Conservation (phyloP, 2,329 filamentous ascomycete genomes). For the Stachybotrys elegans region DNA sequence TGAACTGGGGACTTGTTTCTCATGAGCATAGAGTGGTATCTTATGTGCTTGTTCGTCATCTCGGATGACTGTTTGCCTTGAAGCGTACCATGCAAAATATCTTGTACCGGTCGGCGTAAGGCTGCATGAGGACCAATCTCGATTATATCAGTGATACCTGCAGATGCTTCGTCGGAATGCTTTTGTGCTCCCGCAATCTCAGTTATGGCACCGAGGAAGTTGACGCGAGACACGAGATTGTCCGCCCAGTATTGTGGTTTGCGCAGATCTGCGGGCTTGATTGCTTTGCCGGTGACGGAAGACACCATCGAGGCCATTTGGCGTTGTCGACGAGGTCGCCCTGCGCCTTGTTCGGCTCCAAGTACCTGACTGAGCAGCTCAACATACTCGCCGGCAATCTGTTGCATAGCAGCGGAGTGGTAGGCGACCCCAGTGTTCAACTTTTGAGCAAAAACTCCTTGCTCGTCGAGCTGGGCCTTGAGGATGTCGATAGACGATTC, state of each 20-base stretch:
- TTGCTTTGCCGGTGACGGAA: constrained; percentile 31
- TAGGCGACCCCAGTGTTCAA: constrained; percentile 43
- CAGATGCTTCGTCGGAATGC: background rate
- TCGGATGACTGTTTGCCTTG: too few species aligned
- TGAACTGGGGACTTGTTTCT: background rate
- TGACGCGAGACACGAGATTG: constrained; percentile 28
- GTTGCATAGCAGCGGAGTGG: constrained; percentile 45
- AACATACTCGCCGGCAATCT: constrained; percentile 37
- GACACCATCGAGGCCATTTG: constrained; percentile 21
- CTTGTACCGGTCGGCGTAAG: constrained; percentile 10
- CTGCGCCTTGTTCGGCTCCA: background rate
- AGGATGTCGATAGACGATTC: constrained; percentile 33
- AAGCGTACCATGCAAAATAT: constrained; percentile 8
- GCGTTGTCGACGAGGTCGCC: too few species aligned
- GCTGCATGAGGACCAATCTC: constrained; percentile 19
- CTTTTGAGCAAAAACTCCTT: constrained; percentile 36
- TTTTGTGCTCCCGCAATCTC: constrained; percentile 1
- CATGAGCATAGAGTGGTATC: too few species aligned
- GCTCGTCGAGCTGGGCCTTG: constrained; percentile 24
- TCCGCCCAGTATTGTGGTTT: constrained; percentile 34
- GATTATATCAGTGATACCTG: constrained; percentile 8
- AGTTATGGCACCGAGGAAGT: constrained; percentile 26
- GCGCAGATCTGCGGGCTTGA: constrained; percentile 24
- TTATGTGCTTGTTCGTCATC: too few species aligned
- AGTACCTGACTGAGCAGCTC: constrained; percentile 13